Base-by-base conservation (phyloP, 768 basidiomycete species). In the Asterophora parasitica region DNA sequence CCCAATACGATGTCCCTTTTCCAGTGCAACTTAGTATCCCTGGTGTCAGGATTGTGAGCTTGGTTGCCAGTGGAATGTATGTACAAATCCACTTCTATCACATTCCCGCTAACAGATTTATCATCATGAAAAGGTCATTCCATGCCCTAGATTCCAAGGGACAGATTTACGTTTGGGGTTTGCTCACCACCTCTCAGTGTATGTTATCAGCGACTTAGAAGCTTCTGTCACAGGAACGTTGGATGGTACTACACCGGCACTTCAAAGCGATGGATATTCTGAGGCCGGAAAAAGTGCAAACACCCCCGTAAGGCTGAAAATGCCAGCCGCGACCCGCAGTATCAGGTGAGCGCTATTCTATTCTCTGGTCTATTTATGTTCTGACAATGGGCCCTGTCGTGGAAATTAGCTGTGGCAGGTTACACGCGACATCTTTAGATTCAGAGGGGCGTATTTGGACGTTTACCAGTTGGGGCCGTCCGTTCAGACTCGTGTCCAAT, bases 31-130 rank as follows among this genome's bases (percentile, higher is more conserved):
- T 93, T 35, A 67, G 63, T 34, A 71, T 92, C 38, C 78, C 79
- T 11, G 75, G 74, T 27, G 75, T 69, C 13, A 77, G 80, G 10
- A 77, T 92, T 46, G 87, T 93, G 32, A 78, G 71, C 50, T 69
- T 94, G 34, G 77, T 80, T 33, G 88, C 91, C 0, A 85, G 88
- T 15, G 92, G 92, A 59, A 92, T 87, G 91, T 88, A 58, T 53
- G 81, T 66, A 46, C 37, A 4, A 32, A 33, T 27, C 36, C 40
- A n/a, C 23, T 46, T 17, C 47, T 27, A 13, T 42, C 9, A 39
- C 40, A 35, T 16, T 13, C 39, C 17, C 41, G 32, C 28, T 51
- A 30, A 30, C 28, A 5, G 28, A 30, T 42, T 38, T 50, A 40
- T 33, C 40, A 34, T 44, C 12, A 30, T 16, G 26, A 15, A 43